Base-by-base conservation (phyloP, 2,329 filamentous ascomycete genomes). In the Akanthomyces uredinophilus region DNA sequence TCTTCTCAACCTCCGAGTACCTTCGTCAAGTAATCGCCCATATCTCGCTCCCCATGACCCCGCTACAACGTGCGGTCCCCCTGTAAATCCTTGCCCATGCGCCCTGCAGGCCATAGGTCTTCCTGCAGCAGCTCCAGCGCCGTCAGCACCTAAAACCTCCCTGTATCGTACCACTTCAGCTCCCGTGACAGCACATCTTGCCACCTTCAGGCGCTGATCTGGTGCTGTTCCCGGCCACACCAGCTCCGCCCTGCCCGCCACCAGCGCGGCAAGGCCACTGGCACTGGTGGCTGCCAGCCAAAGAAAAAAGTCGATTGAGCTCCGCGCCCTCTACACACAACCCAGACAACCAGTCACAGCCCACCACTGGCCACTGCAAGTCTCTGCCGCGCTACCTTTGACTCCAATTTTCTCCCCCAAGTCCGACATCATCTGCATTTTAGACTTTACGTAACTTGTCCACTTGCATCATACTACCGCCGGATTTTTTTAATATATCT, bases 371-470 rank as follows among this genome's bases (percentile, higher is more conserved):
- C 37, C 37, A 14, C 35, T 43, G 22, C 16, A 35, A 27, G 18
- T 7, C 39, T 22, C 27, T 56, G 27, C 39, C 53, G 53, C 53
- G 37, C 53, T 55, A 18, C 18, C 16, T 22, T 20, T 8, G 32
- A 13, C 13, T 11, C 22, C 14, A 10, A 39, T 39, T 32, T 22
- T 5, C 6, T 3, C 39, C 24, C 39, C 54, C 27, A 47, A 47
- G 35, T 47, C 54, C 43, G 54, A 57, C 43, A 47, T 56, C 54
- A 41, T 41, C 41, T 22, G 27, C 41, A 11, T 14, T 43, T 32
- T 44, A 55, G 39, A 32, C n/a, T 51, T 59, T 59, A 59, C 56
- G 56, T 59, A 59, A 59, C 56, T 16, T 43, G 46, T 44, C 57
- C 57, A 53, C 37, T 29, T 22, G 57, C 57, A 52, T 44, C 57